phyloP scores from a whole-genome alignment of 305 asterid species.

The Ilex paraguariensis region DNA sequence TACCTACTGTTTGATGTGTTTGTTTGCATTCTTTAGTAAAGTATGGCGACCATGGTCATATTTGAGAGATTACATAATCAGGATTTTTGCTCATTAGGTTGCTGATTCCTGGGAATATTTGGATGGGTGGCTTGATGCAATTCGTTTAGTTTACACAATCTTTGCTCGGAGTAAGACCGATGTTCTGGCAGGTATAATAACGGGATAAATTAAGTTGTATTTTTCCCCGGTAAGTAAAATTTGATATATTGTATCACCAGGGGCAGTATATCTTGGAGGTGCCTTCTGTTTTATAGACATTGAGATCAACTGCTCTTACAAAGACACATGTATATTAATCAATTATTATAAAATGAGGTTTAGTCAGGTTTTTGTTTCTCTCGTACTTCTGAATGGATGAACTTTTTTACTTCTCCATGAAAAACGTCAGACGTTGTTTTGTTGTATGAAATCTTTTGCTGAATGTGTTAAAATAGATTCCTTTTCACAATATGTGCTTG shows the following conservation, averaged over 20 bases:
- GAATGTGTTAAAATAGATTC: not conserved
- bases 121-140: slow-evolving; percentile 98
- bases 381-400: not conserved
- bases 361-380: slow-evolving; percentile 8
- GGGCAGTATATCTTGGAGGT: slow-evolving; percentile 20
- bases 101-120: slow-evolving; percentile 97
- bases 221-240: slow-evolving; percentile 5
- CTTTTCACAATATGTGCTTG: too few species aligned
- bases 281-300: slow-evolving; percentile 21
- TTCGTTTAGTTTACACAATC: slow-evolving; percentile 87
- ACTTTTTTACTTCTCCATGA: not conserved
- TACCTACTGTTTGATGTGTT: not conserved
- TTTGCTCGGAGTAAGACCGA: slow-evolving; percentile 90
- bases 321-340: slow-evolving; percentile 49
- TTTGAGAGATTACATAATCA: slow-evolving; percentile 2
- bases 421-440: not conserved
- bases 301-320: slow-evolving; percentile 26
- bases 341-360: slow-evolving; percentile 32
- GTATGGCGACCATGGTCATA: not conserved
- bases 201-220: slow-evolving; percentile 30
- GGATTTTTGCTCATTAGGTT: slow-evolving; percentile 37
- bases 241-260: slow-evolving; percentile 26
- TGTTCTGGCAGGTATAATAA: slow-evolving; percentile 89
- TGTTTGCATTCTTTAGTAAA: not conserved
- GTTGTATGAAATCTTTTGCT: not conserved